Evolutionary conservation across 2,329 filamentous ascomycete genomes (phyloP), one percentile per base, ranked within the genome.

Genomic region (Arthrinium puccinioides): DNA sequence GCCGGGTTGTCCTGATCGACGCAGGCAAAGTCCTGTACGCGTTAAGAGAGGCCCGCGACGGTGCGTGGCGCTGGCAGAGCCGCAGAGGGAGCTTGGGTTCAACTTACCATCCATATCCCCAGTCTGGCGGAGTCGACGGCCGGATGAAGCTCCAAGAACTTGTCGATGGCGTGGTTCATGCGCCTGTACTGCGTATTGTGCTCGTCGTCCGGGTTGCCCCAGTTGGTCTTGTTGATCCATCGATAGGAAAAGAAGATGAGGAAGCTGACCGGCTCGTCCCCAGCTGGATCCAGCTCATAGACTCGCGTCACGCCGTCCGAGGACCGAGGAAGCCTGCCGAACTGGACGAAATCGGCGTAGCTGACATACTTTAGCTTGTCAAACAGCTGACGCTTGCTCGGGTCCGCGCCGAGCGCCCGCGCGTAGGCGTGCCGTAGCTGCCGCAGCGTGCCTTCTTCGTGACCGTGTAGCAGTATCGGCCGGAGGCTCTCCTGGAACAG

Each of bases 201-300:
- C 1, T 40, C 37, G 35, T 61, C 53, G 30, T 63, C 60, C 2
- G 57, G 54, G 4, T 18, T 25, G 6, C 32, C 29, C 6, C 37
- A 41, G 13, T 36, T 26, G 4, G 28, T 27, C 18, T 42, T 46
- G 8, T 48, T 52, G 13, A 54, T 51, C 59, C 59, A 61, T 19
- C 55, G 41, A 35, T 61, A 63, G 0, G 59, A 61, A 32, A 61
- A 48, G 47, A 63, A 63, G 16, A 62, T 45, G 32, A 61, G 40
- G 26, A 53, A 59, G n/a, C n/a, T n/a, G 3, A 43, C 27, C 2
- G 31, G 38, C 6, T 39, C 30, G 3, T 32, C 36, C 2, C 30
- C 26, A n/a, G n/a, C n/a, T n/a, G n/a, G n/a, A 9, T 32, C 26
- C 36, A 14, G 38, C 23, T 20, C 37, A 27, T 5, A 20, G 9